Percentiles rank a stretch among this genome's conserved stretches.
phyloP scores from a whole-genome alignment of 1,139 yeast species.

The Scheffersomyces parashehatae region DNA sequence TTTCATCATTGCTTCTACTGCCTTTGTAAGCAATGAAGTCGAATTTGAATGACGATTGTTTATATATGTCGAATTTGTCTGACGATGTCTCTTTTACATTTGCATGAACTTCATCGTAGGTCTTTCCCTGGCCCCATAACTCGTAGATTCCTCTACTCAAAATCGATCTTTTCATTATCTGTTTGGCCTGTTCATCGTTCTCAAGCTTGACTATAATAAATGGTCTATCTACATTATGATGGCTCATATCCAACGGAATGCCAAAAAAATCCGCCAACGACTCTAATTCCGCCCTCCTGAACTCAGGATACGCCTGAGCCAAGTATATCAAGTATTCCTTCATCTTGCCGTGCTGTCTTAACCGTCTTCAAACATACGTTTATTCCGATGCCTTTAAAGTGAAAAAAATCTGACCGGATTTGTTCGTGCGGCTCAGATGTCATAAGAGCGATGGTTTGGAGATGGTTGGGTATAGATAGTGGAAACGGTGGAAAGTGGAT shows the following conservation, averaged over 20 bases:
- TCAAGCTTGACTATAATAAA: conserved; percentile 68
- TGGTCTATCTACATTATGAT: conserved; percentile 64
- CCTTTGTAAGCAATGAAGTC: conserved; percentile 72
- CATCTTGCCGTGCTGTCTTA: conserved; percentile 23
- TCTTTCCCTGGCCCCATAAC: conserved; percentile 73
- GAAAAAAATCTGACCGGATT: conserved; percentile 1
- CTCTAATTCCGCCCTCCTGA: conserved; percentile 80
- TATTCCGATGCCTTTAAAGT: background rate
- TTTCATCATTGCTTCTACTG: conserved; percentile 53
- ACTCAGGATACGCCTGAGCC: conserved; percentile 81
- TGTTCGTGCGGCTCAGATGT: conserved; percentile 1
- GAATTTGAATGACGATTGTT: conserved; percentile 66
- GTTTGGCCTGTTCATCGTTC: conserved; percentile 64
- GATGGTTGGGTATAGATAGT: background rate
- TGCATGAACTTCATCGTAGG: conserved; percentile 58
- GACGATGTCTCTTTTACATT: conserved; percentile 40
- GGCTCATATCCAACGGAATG: conserved; percentile 58
- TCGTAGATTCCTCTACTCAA: conserved; percentile 79
- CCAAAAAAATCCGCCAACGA: conserved; percentile 70
- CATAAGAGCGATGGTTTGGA: no score
- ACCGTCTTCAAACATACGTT: background rate
- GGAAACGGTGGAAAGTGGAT: no score
- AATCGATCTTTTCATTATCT: conserved; percentile 66
- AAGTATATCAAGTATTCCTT: conserved; percentile 70
- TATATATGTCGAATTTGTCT: conserved; percentile 33